Percentiles rank a stretch among this genome's conserved stretches.
Conservation (phyloP, 2,329 filamentous ascomycete genomes). For the Aspergillus brasiliensis region DNA sequence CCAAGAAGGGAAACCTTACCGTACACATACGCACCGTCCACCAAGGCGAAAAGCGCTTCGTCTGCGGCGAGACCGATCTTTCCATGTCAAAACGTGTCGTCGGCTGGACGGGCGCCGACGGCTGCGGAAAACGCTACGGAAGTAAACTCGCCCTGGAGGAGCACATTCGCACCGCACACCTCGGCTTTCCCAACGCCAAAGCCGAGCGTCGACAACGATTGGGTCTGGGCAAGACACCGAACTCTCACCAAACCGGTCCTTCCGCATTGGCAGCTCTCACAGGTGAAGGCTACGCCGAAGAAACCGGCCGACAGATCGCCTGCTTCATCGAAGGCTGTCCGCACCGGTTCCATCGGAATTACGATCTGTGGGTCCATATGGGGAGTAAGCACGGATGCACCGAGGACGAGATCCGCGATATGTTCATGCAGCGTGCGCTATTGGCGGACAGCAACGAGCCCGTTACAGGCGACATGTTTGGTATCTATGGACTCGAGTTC, state of each 20-base stretch:
- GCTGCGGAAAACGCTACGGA: conserved; percentile 74
- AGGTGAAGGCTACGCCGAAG: conserved; percentile 57
- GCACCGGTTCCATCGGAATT: conserved; percentile 59
- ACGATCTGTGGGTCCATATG: conserved; percentile 61
- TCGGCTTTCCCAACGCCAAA: conserved; percentile 59
- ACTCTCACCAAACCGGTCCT: conserved; percentile 20
- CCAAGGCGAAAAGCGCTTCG: conserved; percentile 69
- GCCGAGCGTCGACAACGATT: conserved; percentile 40
- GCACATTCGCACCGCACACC: conserved; percentile 79
- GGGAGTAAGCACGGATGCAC: conserved; percentile 45
- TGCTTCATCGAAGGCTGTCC: conserved; percentile 56
- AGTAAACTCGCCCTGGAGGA: conserved; percentile 80
- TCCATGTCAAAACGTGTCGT: conserved; percentile 58
- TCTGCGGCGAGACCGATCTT: conserved; percentile 74
- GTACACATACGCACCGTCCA: conserved; percentile 78
- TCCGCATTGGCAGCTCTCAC: conserved; percentile 55
- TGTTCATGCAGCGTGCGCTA: conserved; percentile 45
- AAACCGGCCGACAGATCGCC: conserved; percentile 51
- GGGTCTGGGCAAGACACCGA: conserved; percentile 24
- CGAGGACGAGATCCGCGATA: conserved; percentile 43
- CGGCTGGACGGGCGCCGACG: conserved; percentile 63
- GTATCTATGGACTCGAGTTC: conserved; percentile 42
- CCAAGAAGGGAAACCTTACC: conserved; percentile 78
- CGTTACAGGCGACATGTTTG: conserved; percentile 30
- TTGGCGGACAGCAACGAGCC: conserved; percentile 32